A percentile compares a stretch with the other conserved stretches of the same genome.
Evolutionary conservation across 768 basidiomycete genomes (phyloP).

Genomic region (Mycena leptocephala): DNA sequence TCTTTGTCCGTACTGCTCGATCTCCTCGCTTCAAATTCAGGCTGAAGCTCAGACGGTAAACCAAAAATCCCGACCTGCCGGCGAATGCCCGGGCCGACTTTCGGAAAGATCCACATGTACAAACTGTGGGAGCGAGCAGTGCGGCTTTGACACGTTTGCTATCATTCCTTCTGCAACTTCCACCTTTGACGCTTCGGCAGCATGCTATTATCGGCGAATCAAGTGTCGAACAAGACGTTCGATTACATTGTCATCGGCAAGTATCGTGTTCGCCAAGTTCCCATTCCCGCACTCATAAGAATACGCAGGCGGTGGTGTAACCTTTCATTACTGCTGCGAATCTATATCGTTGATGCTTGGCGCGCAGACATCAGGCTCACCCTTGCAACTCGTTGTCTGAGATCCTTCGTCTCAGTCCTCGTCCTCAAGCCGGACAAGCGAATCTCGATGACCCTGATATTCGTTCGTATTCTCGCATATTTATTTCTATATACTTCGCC

Average conservation of each 20-base stretch:
- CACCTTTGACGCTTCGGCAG: neutral
- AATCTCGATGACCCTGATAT: constrained; percentile 27
- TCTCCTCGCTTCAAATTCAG: too few species aligned
- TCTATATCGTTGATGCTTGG: neutral
- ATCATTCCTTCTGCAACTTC: neutral
- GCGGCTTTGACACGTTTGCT: too few species aligned
- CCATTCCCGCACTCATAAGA: neutral
- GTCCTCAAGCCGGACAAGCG: constrained; percentile 47
- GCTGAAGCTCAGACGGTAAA: too few species aligned
- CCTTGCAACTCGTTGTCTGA: constrained; percentile 55
- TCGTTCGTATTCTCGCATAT: neutral
- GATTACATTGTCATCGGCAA: constrained; percentile 16
- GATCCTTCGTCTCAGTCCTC: constrained; percentile 46
- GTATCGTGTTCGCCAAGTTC: neutral
- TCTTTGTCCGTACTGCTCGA: too few species aligned
- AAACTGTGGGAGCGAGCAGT: too few species aligned
- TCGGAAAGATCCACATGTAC: too few species aligned
- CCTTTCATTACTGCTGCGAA: neutral
- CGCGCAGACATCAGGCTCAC: constrained; percentile 46
- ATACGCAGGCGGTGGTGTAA: constrained; percentile 12
- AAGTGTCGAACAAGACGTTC: neutral
- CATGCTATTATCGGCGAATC: constrained; percentile 2
- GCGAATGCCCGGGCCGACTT: too few species aligned
- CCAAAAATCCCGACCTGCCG: too few species aligned
- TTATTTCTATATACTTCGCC: too few species aligned